These are phyloP conservation scores for Alternaria consortialis DNA, from an alignment of 2,329 filamentous ascomycete genomes.

Conservation along the genomic window DNA sequence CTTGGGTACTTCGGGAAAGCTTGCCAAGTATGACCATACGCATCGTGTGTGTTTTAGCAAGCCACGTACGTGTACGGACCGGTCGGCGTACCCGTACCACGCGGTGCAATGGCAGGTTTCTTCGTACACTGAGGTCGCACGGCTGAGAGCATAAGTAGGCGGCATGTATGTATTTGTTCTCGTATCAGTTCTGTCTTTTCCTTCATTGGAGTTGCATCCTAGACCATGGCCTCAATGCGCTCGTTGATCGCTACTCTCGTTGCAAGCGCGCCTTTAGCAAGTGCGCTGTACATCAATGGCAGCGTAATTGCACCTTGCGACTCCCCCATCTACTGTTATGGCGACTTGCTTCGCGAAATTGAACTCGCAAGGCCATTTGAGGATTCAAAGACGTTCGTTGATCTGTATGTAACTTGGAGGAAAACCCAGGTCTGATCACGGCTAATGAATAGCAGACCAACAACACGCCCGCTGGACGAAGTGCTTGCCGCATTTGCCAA, in stretches of 20 bases:
- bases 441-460: slow-evolving; percentile 60
- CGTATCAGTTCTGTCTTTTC: background rate
- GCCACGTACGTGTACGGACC: slow-evolving; percentile 35
- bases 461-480: slow-evolving; percentile 65
- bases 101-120: slow-evolving; percentile 24
- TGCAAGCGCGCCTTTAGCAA: slow-evolving; percentile 33
- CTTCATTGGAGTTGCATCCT: slow-evolving; percentile 9
- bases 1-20: slow-evolving; percentile 5
- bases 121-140: slow-evolving; percentile 13
- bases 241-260: slow-evolving; percentile 23
- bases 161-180: background rate
- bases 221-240: slow-evolving; percentile 21
- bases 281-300: slow-evolving; percentile 67
- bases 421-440: background rate
- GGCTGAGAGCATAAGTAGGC: slow-evolving; percentile 13
- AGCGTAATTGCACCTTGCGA: slow-evolving; percentile 70
- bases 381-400: slow-evolving; percentile 76
- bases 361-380: slow-evolving; percentile 70
- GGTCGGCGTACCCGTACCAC: slow-evolving; percentile 7
- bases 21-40: slow-evolving; percentile 17
- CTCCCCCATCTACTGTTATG: slow-evolving; percentile 73
- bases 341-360: slow-evolving; percentile 69
- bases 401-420: slow-evolving; percentile 48
- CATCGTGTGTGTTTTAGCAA: slow-evolving; percentile 4
- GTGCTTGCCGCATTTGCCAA: slow-evolving; percentile 69